phyloP scores from a whole-genome alignment of 2,329 filamentous ascomycete species.

The Ophiocordyceps camponoti-saundersi region DNA sequence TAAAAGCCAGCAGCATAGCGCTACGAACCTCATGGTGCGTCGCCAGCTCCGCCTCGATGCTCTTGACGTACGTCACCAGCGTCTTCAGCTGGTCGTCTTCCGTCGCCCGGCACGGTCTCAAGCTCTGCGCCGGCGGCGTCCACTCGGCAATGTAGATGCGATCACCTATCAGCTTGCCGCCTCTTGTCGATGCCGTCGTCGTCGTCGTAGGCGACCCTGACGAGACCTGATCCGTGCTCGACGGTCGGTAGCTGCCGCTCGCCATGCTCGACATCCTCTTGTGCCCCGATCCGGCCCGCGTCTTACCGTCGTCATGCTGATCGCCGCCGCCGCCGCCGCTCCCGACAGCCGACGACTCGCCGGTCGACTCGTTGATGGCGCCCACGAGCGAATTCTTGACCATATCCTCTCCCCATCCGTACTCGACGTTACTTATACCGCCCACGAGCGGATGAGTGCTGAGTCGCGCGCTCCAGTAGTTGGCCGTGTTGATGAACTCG shows the following conservation, averaged over 20 bases:
- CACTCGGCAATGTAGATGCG: conserved; percentile 73
- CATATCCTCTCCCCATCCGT: conserved; percentile 82
- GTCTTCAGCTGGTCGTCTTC: conserved; percentile 70
- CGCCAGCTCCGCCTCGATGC: conserved; percentile 72
- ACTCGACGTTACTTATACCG: conserved; percentile 92
- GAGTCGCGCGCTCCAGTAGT: conserved; percentile 92
- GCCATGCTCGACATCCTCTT: conserved; percentile 26
- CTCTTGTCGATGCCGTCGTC: conserved; percentile 20
- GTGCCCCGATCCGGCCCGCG: conserved; percentile 32
- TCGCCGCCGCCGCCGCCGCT: too few species aligned
- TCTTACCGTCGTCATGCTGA: conserved; percentile 18
- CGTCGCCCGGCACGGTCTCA: conserved; percentile 63
- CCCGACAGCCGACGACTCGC: conserved; percentile 7
- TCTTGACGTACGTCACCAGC: conserved; percentile 62
- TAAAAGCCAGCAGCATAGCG: conserved; percentile 80
- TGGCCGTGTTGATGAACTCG: conserved; percentile 86
- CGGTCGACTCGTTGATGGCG: conserved; percentile 30
- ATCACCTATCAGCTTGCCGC: conserved; percentile 62
- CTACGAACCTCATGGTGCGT: conserved; percentile 76
- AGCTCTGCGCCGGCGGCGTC: conserved; percentile 75
- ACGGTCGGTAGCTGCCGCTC: conserved; percentile 32
- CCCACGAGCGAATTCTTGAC: conserved; percentile 39
- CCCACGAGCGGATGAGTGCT: conserved; percentile 88
- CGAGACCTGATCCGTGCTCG: conserved; percentile 43
- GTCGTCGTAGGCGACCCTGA: conserved; percentile 26